A percentile compares a stretch with the other conserved stretches of the same genome.
Evolutionary conservation across 306 rosid species (phyloP).

Genomic region (Quercus cerris): DNA sequence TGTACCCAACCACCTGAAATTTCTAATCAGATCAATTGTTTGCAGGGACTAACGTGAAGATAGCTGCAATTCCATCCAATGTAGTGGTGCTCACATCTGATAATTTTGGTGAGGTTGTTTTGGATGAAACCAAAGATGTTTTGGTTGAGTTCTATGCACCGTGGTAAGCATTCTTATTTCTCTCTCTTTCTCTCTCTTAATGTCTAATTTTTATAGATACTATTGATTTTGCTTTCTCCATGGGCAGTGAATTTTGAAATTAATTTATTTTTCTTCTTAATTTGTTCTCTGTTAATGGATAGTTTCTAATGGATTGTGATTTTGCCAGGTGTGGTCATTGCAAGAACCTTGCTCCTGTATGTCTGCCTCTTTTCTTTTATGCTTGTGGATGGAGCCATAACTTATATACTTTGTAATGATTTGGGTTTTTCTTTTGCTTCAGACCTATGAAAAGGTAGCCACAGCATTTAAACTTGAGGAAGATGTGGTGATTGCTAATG

Average conservation of each 20-base stretch:
- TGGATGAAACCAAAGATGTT: conserved; percentile 81
- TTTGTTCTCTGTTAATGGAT: conserved; percentile 6
- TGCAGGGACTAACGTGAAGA: conserved; percentile 87
- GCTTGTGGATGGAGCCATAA: background rate
- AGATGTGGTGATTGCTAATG: conserved; percentile 72
- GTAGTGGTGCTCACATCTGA: conserved; percentile 69
- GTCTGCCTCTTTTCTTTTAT: conserved; percentile 26
- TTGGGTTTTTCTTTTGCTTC: conserved; percentile 19
- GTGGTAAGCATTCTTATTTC: conserved; percentile 47
- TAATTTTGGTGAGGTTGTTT: conserved; percentile 69
- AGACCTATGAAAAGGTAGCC: conserved; percentile 88
- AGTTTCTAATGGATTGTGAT: conserved; percentile 21
- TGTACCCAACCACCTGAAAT: background rate
- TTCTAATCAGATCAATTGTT: conserved; percentile 19
- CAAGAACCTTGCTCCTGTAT: conserved; percentile 94
- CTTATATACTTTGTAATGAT: conserved; percentile 6
- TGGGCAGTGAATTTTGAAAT: background rate
- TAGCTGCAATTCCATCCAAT: conserved; percentile 64
- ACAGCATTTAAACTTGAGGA: conserved; percentile 71
- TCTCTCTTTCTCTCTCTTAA: background rate
- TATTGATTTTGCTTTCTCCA: background rate
- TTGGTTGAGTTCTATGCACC: conserved; percentile 99
- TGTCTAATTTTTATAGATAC: background rate
- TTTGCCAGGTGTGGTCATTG: conserved; percentile 91
- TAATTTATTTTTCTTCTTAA: background rate